phyloP scores from a whole-genome alignment of 192 early-diverging fungal species.

The Mortierella claussenii region DNA sequence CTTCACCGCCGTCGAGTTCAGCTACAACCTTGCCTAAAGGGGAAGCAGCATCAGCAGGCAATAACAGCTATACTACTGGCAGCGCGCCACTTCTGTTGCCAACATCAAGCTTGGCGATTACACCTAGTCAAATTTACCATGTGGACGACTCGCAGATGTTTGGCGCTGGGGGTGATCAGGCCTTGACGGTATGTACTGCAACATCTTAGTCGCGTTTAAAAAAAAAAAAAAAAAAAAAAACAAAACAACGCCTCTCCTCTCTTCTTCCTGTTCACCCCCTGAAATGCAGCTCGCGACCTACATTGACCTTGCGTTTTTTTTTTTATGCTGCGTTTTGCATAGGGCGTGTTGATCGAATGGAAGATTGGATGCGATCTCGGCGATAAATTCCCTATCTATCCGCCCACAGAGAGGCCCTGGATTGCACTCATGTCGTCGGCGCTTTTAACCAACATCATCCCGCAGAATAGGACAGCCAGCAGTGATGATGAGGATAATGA shows the following conservation, averaged over 20 bases:
- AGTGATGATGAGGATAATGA: background rate
- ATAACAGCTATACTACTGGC: background rate
- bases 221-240: too few species aligned
- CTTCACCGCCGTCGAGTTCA: slow-evolving; percentile 11
- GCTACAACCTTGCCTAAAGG: background rate
- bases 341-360: slow-evolving; percentile 48
- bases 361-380: slow-evolving; percentile 33
- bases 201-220: too few species aligned
- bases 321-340: background rate
- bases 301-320: background rate
- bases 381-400: slow-evolving; percentile 28
- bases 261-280: background rate
- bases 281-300: background rate
- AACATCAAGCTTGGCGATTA: slow-evolving; percentile 16
- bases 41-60: background rate
- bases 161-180: slow-evolving; percentile 32
- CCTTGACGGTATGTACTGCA: slow-evolving; percentile 30
- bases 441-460: slow-evolving; percentile 4
- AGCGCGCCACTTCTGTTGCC: slow-evolving; percentile 22
- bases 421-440: slow-evolving; percentile 48
- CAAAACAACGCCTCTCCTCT: background rate
- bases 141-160: slow-evolving; percentile 40
- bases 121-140: slow-evolving; percentile 32
- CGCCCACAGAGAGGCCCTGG: slow-evolving; percentile 40
- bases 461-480: background rate